phyloP scores from a whole-genome alignment of 2,329 filamentous ascomycete genomes.

The Botrytis pseudocinerea region DNA sequence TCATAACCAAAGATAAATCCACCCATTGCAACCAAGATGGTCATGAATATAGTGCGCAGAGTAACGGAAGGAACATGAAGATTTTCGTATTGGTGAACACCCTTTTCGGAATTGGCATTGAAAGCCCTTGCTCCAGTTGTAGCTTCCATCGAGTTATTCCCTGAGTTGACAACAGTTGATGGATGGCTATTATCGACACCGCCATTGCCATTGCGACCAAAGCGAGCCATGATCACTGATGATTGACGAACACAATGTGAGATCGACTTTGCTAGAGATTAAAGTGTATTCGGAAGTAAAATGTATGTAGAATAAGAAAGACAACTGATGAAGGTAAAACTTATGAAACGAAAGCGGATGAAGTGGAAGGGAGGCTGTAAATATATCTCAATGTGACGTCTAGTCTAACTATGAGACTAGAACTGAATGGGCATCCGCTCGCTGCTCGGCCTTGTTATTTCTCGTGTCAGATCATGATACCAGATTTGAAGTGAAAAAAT shows the following conservation, averaged over 20 bases:
- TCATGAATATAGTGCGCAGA: conserved; percentile 27
- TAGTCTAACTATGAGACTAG: neutral
- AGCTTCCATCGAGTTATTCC: conserved; percentile 7
- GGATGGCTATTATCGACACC: neutral
- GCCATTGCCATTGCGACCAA: conserved; percentile 13
- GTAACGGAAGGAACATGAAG: conserved; percentile 22
- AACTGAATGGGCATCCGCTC: neutral
- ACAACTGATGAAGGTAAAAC: neutral
- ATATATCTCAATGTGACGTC: conserved; percentile 1
- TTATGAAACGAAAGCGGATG: neutral
- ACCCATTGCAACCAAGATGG: conserved; percentile 31
- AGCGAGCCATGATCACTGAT: conserved; percentile 1
- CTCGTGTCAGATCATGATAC: neutral
- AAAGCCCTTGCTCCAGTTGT: neutral
- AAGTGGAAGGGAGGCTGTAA: neutral
- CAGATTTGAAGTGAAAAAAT: neutral
- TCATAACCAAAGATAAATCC: conserved; percentile 45
- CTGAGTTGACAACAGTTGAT: neutral
- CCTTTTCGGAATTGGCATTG: conserved; percentile 2
- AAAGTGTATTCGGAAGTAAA: neutral
- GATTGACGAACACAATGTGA: neutral
- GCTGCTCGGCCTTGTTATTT: neutral
- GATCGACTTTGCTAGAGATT: neutral
- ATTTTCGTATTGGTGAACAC: neutral
- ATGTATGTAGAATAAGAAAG: neutral